Evolutionary conservation across 352 stramenopile genomes (phyloP).

Genomic region (Phytophthora cactorum): DNA sequence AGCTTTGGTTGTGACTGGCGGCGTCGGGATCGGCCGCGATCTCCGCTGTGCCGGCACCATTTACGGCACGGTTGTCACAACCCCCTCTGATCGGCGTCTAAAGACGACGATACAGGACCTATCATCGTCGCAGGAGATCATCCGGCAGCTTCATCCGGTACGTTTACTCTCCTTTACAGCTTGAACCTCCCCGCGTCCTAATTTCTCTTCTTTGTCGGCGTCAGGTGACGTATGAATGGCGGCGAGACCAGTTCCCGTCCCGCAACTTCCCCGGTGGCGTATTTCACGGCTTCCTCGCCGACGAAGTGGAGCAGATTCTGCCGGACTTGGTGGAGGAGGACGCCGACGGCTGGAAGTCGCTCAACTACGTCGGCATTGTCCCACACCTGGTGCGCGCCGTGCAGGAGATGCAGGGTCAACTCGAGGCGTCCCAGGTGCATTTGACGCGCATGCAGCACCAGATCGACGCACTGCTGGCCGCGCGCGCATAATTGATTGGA

Average conservation of each 20-base stretch:
- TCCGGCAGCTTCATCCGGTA: slow-evolving; percentile 51
- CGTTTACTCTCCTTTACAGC: slow-evolving; percentile 1
- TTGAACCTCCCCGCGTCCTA: neutral
- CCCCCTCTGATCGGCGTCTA: slow-evolving; percentile 46
- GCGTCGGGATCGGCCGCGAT: slow-evolving; percentile 37
- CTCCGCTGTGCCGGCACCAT: slow-evolving; percentile 33
- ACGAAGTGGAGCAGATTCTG: slow-evolving; percentile 67
- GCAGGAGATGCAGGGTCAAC: slow-evolving; percentile 58
- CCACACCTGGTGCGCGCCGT: slow-evolving; percentile 62
- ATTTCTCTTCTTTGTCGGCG: slow-evolving; percentile 1
- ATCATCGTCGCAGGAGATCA: slow-evolving; percentile 22
- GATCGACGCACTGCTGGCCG: slow-evolving; percentile 21
- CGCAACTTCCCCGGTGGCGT: slow-evolving; percentile 45
- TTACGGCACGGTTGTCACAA: slow-evolving; percentile 10
- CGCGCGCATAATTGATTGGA: neutral
- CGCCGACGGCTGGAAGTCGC: slow-evolving; percentile 50
- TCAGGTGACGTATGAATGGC: slow-evolving; percentile 67
- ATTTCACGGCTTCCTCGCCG: slow-evolving; percentile 64
- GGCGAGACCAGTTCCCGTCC: slow-evolving; percentile 46
- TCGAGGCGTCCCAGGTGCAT: slow-evolving; percentile 19
- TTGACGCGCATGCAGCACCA: slow-evolving; percentile 28
- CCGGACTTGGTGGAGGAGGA: slow-evolving; percentile 61
- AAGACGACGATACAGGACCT: slow-evolving; percentile 44
- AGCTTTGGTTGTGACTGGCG: slow-evolving; percentile 50
- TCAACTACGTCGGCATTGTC: slow-evolving; percentile 65